Conservation (phyloP, 768 basidiomycete genomes). For the Boletus eberwhitei region DNA sequence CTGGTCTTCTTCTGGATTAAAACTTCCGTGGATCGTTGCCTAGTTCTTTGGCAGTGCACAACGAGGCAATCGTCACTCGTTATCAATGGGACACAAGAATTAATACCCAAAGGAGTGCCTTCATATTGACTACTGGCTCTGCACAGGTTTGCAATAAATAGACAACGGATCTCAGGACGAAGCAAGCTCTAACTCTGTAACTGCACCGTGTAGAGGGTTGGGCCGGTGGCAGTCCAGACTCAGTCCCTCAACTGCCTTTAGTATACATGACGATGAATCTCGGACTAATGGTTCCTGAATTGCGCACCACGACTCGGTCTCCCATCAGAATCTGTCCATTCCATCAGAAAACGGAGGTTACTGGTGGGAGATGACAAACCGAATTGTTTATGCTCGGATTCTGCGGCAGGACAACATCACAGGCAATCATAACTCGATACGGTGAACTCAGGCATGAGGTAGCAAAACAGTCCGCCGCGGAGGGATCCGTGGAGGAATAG, state of each 20-base stretch:
- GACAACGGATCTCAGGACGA: slow-evolving; percentile 18
- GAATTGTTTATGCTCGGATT: slow-evolving; percentile 22
- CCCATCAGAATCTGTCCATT: slow-evolving; percentile 41
- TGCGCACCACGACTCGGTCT: slow-evolving; percentile 51
- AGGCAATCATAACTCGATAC: slow-evolving; percentile 63
- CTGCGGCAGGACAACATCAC: slow-evolving; percentile 47
- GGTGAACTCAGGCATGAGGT: slow-evolving; percentile 67
- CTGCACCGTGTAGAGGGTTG: slow-evolving; percentile 16
- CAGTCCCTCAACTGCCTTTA: slow-evolving; percentile 30
- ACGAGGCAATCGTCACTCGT: slow-evolving; percentile 20
- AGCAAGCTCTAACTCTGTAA: slow-evolving; percentile 22
- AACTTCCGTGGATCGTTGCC: slow-evolving; percentile 19
- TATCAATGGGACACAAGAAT: slow-evolving; percentile 14
- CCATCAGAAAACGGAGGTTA: slow-evolving; percentile 26
- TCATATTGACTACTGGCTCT: slow-evolving; percentile 17
- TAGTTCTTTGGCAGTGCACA: slow-evolving; percentile 21
- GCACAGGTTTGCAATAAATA: slow-evolving; percentile 25
- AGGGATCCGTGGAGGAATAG: slow-evolving; percentile 60
- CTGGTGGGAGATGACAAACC: slow-evolving; percentile 21
- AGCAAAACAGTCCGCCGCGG: slow-evolving; percentile 54
- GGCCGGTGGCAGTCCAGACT: slow-evolving; percentile 15
- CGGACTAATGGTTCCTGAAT: slow-evolving; percentile 54
- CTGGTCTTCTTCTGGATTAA: slow-evolving; percentile 6
- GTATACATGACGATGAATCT: slow-evolving; percentile 59
- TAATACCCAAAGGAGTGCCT: slow-evolving; percentile 18